Conservation (phyloP, 1,139 yeast species). For the Blastobotrys ciferrii region DNA sequence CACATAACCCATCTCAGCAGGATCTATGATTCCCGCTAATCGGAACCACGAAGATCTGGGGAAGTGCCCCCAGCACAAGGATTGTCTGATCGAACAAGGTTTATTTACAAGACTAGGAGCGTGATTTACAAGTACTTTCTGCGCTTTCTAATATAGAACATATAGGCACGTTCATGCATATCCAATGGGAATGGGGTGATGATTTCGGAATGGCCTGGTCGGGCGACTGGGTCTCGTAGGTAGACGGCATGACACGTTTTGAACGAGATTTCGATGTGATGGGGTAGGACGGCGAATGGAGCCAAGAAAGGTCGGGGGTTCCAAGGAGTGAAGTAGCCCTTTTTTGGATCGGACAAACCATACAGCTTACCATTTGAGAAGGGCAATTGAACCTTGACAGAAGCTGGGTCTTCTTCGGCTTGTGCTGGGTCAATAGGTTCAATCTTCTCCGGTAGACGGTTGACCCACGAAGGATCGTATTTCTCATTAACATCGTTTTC, state of each 20-base stretch:
- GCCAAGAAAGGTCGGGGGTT: constrained; percentile 89
- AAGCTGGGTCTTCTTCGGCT: constrained; percentile 53
- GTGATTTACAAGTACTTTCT: constrained; percentile 24
- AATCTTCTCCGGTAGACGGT: constrained; percentile 49
- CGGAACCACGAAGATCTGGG: no score
- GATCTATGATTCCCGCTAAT: no score
- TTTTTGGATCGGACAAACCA: constrained; percentile 74
- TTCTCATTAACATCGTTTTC: constrained; percentile 36
- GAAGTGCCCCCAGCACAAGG: no score
- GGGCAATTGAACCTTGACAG: constrained; percentile 32
- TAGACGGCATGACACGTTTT: constrained; percentile 93
- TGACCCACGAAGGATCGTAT: constrained; percentile 58
- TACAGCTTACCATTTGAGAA: constrained; percentile 53
- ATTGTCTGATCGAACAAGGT: background rate
- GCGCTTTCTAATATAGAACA: constrained; percentile 79
- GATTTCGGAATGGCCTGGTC: constrained; percentile 96
- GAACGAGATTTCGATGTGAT: constrained; percentile 86
- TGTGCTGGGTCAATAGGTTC: constrained; percentile 52
- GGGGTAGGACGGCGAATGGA: constrained; percentile 88
- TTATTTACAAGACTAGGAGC: background rate
- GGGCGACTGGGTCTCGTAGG: constrained; percentile 92
- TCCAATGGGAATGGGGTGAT: constrained; percentile 83
- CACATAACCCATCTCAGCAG: no score
- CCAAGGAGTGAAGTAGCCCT: constrained; percentile 95
- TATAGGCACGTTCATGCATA: constrained; percentile 90